Conservation (phyloP, 2,329 filamentous ascomycete species). For the Aspergillus aculeatus region DNA sequence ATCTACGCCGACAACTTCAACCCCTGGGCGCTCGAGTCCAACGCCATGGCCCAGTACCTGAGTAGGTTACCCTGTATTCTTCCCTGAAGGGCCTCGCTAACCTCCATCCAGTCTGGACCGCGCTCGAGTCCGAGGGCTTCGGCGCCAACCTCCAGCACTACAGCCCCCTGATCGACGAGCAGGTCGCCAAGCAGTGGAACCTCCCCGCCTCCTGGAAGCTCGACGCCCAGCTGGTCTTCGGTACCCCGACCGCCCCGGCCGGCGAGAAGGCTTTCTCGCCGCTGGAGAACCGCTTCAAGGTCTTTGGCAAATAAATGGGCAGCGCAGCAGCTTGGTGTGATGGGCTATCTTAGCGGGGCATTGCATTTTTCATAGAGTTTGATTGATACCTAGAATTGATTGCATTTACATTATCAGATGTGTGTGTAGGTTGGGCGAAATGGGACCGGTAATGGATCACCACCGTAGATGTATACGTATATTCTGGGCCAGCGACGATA, state of each 20-base stretch:
- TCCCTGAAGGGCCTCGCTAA: slow-evolving; percentile 1
- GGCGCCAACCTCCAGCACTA: slow-evolving; percentile 91
- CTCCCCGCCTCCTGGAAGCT: slow-evolving; percentile 72
- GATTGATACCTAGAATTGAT: too few species aligned
- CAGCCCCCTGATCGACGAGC: slow-evolving; percentile 77
- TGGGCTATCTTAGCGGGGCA: not conserved
- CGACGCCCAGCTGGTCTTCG: slow-evolving; percentile 81
- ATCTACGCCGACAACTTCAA: slow-evolving; percentile 79
- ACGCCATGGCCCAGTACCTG: slow-evolving; percentile 75
- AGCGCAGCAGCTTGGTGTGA: not conserved
- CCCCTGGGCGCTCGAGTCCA: slow-evolving; percentile 69
- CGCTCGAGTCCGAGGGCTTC: slow-evolving; percentile 76
- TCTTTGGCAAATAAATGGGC: slow-evolving; percentile 32
- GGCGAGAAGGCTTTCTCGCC: slow-evolving; percentile 31
- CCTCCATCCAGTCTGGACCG: slow-evolving; percentile 61
- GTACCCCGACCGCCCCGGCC: slow-evolving; percentile 37
- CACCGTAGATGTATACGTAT: too few species aligned
- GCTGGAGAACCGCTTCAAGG: slow-evolving; percentile 35
- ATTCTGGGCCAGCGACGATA: too few species aligned
- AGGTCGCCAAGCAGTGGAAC: slow-evolving; percentile 67
- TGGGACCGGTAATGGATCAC: too few species aligned
- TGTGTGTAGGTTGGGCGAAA: too few species aligned
- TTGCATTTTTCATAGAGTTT: too few species aligned
- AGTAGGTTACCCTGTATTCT: slow-evolving; percentile 19
- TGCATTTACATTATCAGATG: too few species aligned